Evolutionary conservation across 2,329 filamentous ascomycete genomes (phyloP).

Genomic region (Pyrenophora teres): DNA sequence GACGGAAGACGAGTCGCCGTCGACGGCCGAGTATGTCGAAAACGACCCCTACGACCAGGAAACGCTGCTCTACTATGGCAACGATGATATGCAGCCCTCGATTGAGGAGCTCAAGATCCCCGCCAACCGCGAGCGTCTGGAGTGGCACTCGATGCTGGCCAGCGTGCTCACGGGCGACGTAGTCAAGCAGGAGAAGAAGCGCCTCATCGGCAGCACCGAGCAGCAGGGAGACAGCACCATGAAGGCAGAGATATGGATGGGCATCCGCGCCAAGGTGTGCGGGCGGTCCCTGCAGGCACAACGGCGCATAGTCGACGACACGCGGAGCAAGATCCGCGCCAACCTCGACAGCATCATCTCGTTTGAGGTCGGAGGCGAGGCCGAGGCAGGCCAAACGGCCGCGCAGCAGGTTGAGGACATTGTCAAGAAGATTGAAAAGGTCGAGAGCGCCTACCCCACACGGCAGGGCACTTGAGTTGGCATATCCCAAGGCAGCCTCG

Average conservation of each 20-base stretch:
- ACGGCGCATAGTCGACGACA: constrained; percentile 84
- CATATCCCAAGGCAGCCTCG: constrained; percentile 78
- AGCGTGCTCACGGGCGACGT: constrained; percentile 96
- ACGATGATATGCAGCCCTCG: constrained; percentile 85
- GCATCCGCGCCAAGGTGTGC: constrained; percentile 80
- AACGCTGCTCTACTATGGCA: constrained; percentile 88
- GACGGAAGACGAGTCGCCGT: constrained; percentile 87
- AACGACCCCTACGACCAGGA: constrained; percentile 87
- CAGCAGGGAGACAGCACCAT: constrained; percentile 72
- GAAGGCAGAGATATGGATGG: constrained; percentile 81
- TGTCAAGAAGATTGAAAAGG: constrained; percentile 86
- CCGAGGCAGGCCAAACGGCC: constrained; percentile 85
- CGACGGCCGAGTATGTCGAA: constrained; percentile 81
- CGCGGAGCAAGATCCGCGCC: constrained; percentile 72
- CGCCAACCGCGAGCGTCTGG: constrained; percentile 83
- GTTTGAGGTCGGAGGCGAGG: constrained; percentile 92
- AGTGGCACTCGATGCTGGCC: constrained; percentile 98
- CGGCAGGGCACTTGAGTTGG: constrained; percentile 71
- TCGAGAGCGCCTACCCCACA: constrained; percentile 83
- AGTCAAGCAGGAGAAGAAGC: constrained; percentile 96
- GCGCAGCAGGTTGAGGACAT: constrained; percentile 88
- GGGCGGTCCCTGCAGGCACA: constrained; percentile 85
- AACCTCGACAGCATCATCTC: constrained; percentile 85
- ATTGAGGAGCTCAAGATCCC: constrained; percentile 88
- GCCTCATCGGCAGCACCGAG: constrained; percentile 80